Percentiles rank a stretch among this genome's conserved stretches.
Evolutionary conservation across 768 basidiomycete genomes (phyloP).

Genomic region (Russula vinacea): DNA sequence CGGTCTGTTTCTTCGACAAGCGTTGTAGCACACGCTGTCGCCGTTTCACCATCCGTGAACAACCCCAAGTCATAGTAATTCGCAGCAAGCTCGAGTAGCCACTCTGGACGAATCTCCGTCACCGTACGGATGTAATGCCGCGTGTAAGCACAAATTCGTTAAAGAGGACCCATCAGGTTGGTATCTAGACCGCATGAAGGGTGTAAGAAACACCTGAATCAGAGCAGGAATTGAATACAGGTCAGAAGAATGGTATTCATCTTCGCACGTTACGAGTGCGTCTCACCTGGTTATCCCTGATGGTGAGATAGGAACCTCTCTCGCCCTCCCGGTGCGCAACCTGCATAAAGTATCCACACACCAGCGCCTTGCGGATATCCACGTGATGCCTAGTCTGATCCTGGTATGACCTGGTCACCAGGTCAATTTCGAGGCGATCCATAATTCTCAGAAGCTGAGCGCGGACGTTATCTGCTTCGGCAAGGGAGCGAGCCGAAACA

Average conservation of each 20-base stretch:
- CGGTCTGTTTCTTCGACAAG: slow-evolving; percentile 6
- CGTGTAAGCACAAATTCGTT: slow-evolving; percentile 96
- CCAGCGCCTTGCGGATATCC: slow-evolving; percentile 78
- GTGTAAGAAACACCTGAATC: slow-evolving; percentile 67
- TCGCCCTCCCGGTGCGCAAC: slow-evolving; percentile 92
- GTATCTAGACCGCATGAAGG: slow-evolving; percentile 84
- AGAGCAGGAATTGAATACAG: slow-evolving; percentile 36
- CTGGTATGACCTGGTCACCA: slow-evolving; percentile 63
- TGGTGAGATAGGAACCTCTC: slow-evolving; percentile 80
- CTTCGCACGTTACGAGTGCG: not conserved
- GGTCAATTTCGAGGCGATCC: slow-evolving; percentile 82
- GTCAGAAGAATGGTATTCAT: not conserved
- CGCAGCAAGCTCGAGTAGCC: slow-evolving; percentile 64
- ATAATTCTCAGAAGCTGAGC: slow-evolving; percentile 84
- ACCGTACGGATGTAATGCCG: slow-evolving; percentile 87
- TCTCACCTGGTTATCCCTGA: slow-evolving; percentile 89
- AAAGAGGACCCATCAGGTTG: slow-evolving; percentile 92
- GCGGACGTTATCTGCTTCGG: slow-evolving; percentile 92
- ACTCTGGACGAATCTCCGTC: slow-evolving; percentile 83
- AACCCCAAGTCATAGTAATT: slow-evolving; percentile 65
- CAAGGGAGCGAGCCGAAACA: slow-evolving; percentile 74
- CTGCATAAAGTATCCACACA: slow-evolving; percentile 98
- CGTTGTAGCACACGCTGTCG: slow-evolving; percentile 7
- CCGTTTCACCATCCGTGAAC: slow-evolving; percentile 66
- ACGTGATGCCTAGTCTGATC: slow-evolving; percentile 50